Base-by-base conservation (phyloP, 2,329 filamentous ascomycete genomes). In the Seiridium cupressi region DNA sequence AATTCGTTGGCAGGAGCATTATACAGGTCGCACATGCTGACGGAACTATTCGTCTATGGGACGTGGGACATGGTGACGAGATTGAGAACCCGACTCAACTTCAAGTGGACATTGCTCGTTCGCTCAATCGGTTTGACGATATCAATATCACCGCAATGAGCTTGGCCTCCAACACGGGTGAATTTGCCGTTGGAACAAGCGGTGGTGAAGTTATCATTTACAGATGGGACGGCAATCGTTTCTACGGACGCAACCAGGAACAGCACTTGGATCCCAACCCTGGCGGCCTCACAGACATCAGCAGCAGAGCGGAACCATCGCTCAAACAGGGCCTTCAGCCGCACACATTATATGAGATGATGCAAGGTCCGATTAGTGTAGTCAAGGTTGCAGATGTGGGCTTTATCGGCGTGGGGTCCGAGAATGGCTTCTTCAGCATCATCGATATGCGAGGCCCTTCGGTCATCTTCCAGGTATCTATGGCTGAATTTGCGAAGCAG, bases 41-140 rank as follows among this genome's bases (percentile, higher is more conserved):
- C 74, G 92, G 93, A 57, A 96, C 91, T 0, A 81, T 99, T n/a
- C 84, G 93, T 38, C 80, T 98, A 5, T 99, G 93, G 93, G 95
- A 99, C 74, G 86, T 89, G 26, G 95, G 95, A 0, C 91, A 96
- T 69, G 91, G 87, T 11, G 95, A 99, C 70, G 92, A 97, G 69
- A 90, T 99, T 55, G 95, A 99, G 74, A 98, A 98, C 68, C 83
- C 86, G 10, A 81, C 82, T 3, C 83, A 92, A 57, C 78, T 98
- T 32, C 94, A 99, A 76, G 87, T 96, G 5, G 94, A 99, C 69
- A 81, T 98, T 44, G 89, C 91, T 5, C 85, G 92, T 64, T 91
- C 94, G 2, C 80, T 98, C 4, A 90, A 89, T 57, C 86, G 92
- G n/a, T 89, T 85, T 62, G 86, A 92, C 3, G 85, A 91, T 63